These are phyloP conservation scores for Petrea volubilis DNA, from an alignment of 257 asterid species.

Conservation along the genomic window DNA sequence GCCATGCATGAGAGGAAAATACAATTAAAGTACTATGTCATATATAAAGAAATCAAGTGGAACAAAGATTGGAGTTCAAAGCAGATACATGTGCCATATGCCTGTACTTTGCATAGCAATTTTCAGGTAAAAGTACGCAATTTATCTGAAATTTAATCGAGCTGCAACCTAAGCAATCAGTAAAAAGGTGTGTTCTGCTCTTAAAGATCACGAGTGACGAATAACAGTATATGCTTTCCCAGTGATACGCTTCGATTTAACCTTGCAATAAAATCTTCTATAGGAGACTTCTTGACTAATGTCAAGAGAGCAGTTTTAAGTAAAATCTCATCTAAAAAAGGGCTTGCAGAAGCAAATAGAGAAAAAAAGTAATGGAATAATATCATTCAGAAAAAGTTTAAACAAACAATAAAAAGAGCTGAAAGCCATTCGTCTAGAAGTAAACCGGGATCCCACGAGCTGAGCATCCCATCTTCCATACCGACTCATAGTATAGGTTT, in stretches of 20 bases:
- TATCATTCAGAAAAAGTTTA: not conserved
- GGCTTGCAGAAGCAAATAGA: not conserved
- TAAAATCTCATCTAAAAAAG: not conserved
- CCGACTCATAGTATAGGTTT: not conserved
- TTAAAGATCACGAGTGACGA: not conserved
- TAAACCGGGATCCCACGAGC: not conserved
- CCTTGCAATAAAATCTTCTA: not conserved
- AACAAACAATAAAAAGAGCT: not conserved
- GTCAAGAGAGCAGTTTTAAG: not conserved
- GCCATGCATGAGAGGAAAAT: constrained; percentile 2
- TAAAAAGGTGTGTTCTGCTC: not conserved
- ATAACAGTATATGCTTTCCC: not conserved
- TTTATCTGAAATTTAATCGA: not conserved
- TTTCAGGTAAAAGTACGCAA: not conserved
- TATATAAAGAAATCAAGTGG: not conserved
- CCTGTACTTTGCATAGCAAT: not conserved
- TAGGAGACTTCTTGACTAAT: not conserved
- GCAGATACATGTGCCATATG: not conserved
- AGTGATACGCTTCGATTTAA: not conserved
- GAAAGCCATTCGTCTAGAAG: not conserved
- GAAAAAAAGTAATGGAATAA: not conserved
- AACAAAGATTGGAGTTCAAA: not conserved
- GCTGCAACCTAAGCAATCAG: not conserved
- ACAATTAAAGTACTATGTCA: not conserved
- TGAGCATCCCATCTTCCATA: not conserved